Conservation (phyloP, 2,329 filamentous ascomycete species). For the Colletotrichum acutatum region DNA sequence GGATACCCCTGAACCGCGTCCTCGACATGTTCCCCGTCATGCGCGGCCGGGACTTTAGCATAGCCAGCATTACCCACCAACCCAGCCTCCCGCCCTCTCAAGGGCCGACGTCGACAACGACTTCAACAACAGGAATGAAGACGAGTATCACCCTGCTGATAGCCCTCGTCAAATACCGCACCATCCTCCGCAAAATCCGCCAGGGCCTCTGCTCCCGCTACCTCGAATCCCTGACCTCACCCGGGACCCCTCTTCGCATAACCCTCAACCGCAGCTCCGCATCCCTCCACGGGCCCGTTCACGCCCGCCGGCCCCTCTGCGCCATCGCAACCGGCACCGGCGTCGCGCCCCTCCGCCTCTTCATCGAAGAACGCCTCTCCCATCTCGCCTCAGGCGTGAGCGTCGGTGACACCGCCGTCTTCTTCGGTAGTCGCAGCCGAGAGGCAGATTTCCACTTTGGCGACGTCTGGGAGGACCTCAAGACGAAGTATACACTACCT, state of each 20-base stretch:
- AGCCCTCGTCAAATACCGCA: conserved; percentile 91
- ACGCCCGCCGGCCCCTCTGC: conserved; percentile 68
- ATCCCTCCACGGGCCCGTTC: conserved; percentile 52
- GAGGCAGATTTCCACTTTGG: conserved; percentile 84
- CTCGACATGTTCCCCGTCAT: conserved; percentile 82
- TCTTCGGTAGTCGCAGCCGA: conserved; percentile 86
- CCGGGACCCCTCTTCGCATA: conserved; percentile 69
- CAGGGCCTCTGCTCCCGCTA: conserved; percentile 93
- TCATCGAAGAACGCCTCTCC: conserved; percentile 78
- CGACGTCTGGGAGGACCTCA: conserved; percentile 72
- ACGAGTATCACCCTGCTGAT: conserved; percentile 77
- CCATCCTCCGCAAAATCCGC: conserved; percentile 84
- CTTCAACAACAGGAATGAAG: conserved; percentile 34
- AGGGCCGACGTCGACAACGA: conserved; percentile 34
- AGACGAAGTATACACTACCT: neutral
- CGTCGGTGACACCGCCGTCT: conserved; percentile 62
- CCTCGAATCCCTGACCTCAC: conserved; percentile 69
- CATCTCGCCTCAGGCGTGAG: conserved; percentile 35
- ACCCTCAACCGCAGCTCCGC: conserved; percentile 61
- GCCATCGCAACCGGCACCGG: conserved; percentile 89
- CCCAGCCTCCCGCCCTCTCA: conserved; percentile 26
- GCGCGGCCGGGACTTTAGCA: conserved; percentile 92
- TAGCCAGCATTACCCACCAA: conserved; percentile 76
- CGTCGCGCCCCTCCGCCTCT: conserved; percentile 82
- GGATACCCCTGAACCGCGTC: conserved; percentile 79